These are phyloP conservation scores for Clarireedia hainanense DNA, from an alignment of 2,329 filamentous ascomycete species.

Conservation along the genomic window DNA sequence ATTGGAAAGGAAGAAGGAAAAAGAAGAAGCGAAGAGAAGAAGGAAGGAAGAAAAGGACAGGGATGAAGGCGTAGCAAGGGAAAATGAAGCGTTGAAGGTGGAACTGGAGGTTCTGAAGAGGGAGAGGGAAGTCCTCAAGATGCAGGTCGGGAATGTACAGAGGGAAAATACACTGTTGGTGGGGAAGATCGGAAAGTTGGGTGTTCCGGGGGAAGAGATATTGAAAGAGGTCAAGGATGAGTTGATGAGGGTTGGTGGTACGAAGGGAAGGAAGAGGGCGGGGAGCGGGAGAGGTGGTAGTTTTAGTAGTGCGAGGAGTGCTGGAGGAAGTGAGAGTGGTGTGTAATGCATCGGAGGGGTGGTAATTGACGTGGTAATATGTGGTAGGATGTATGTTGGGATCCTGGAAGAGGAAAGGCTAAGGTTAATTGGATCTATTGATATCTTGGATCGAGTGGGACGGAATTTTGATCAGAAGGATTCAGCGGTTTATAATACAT, in stretches of 20 bases:
- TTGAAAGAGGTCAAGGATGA: slow-evolving; percentile 23
- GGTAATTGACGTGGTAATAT: background rate
- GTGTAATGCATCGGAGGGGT: background rate
- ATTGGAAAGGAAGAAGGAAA: slow-evolving; percentile 54
- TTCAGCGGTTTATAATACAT: too few relatives aligned
- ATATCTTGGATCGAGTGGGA: background rate
- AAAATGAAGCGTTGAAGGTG: slow-evolving; percentile 37
- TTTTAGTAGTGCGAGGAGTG: background rate
- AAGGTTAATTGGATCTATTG: background rate
- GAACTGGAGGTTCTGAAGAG: slow-evolving; percentile 49
- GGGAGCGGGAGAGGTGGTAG: slow-evolving; percentile 18
- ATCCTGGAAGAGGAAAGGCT: too few relatives aligned
- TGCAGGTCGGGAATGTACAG: slow-evolving; percentile 50
- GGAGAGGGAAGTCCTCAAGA: slow-evolving; percentile 46
- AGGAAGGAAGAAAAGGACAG: slow-evolving; percentile 49
- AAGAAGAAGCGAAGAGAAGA: slow-evolving; percentile 52
- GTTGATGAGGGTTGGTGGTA: background rate
- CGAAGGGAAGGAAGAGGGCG: slow-evolving; percentile 16
- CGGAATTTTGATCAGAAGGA: too few relatives aligned
- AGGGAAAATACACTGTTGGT: slow-evolving; percentile 51
- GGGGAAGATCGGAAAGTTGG: slow-evolving; percentile 42
- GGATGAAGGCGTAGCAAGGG: slow-evolving; percentile 38
- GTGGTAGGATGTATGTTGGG: background rate
- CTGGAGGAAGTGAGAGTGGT: background rate
- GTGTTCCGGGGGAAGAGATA: slow-evolving; percentile 24